Evolutionary conservation across 495 filamentous ascomycete genomes (phyloP), one percentile per base, ranked within the genome.

Genomic region (Rostrohypoxylon terebratum): DNA sequence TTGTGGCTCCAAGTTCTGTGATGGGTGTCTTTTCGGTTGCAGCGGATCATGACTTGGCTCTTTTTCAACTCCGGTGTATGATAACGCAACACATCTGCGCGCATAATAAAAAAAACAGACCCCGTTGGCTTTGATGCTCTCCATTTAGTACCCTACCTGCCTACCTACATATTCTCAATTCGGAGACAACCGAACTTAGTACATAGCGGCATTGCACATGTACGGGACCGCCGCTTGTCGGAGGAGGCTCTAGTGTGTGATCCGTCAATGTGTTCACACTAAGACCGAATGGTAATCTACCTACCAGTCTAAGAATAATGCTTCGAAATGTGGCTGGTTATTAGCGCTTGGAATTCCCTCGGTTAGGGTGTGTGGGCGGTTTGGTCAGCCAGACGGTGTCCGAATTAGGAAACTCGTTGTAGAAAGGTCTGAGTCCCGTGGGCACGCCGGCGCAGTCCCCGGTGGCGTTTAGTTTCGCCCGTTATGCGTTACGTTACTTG

Each of bases 331-430:
- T 59, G 54, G 63, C 65, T 55, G 38, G 25, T 63, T 42, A 18
- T 51, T 63, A 38, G 21, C 21, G 44, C 59, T 42, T 61, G 10
- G 34, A 14, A 34, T 47, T 28, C n/a, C 13, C 58, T 31, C 21
- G 58, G 38, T 6, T 59, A 9, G 54, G 54, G 33, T 14, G 18
- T 25, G 18, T n/a, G 14, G 14, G 20, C 54, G 34, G 3, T 38
- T 58, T 51, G 33, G 36, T 63, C 28, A 16, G 50, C 40, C 40
- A 48, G 33, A 42, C 53, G 38, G 31, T 63, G 28, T 63, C 59
- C 66, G 31, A 18, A 63, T 47, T 59, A 58, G 66, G 66, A 23
- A 63, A 63, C 59, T 69, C 51, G 25, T 38, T 18, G 34, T 38
- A 25, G 38, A 23, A 6, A 45, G 20, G 34, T 59, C 23, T 14